Conservation (phyloP, 805 yeast genomes). For the Wickerhamiella spandovensis region DNA sequence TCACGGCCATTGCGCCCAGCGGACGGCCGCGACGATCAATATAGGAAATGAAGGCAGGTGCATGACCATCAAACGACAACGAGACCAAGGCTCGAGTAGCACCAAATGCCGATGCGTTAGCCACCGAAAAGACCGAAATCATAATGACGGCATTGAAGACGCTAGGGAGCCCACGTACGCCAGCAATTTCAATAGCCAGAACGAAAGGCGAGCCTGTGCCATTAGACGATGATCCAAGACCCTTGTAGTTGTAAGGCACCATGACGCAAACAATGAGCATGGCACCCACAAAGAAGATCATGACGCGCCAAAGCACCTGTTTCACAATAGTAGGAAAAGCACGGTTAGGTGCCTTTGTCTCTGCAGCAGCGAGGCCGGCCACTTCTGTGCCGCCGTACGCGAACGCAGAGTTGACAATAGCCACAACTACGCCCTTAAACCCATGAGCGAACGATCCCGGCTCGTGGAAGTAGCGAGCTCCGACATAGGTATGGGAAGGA, state of each 20-base stretch:
- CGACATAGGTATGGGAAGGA: constrained; percentile 47
- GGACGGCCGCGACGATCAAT: constrained; percentile 74
- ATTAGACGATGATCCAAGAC: constrained; percentile 33
- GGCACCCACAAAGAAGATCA: constrained; percentile 47
- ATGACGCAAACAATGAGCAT: constrained; percentile 54
- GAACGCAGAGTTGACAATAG: constrained; percentile 45
- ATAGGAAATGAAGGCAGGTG: constrained; percentile 48
- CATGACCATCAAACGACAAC: constrained; percentile 49
- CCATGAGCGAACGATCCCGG: constrained; percentile 53
- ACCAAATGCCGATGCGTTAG: constrained; percentile 57
- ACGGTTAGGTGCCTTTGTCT: constrained; percentile 53
- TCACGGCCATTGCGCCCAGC: constrained; percentile 41
- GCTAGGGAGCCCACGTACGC: constrained; percentile 54
- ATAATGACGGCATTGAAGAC: constrained; percentile 67
- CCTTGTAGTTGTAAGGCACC: constrained; percentile 45
- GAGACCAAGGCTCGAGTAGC: constrained; percentile 55
- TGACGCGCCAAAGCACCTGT: constrained; percentile 55
- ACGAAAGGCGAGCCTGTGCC: constrained; percentile 70
- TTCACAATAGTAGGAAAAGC: constrained; percentile 60
- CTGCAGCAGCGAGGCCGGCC: constrained; percentile 63
- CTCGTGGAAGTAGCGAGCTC: constrained; percentile 43
- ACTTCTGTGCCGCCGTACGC: constrained; percentile 60
- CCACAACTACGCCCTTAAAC: constrained; percentile 52
- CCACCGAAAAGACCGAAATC: constrained; percentile 66
- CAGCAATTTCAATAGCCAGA: constrained; percentile 59